phyloP scores from a whole-genome alignment of 208 protist species.

The Trypanosoma avium region DNA sequence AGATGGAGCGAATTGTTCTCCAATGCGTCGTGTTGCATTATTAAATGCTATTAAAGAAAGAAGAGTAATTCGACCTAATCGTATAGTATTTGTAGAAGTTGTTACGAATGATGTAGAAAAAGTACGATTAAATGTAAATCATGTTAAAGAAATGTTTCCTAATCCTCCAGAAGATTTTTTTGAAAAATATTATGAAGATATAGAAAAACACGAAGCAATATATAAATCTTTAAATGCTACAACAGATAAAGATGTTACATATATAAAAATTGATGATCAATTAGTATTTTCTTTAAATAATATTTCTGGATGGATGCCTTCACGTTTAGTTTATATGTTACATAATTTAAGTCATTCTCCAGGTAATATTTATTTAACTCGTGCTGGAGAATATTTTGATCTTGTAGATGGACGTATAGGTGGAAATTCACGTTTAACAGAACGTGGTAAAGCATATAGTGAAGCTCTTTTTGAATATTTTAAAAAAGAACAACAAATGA shows the following conservation, averaged over 20 bases:
- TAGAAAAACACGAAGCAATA: constrained; percentile 60
- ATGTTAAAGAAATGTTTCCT: constrained; percentile 49
- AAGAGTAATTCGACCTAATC: constrained; percentile 51
- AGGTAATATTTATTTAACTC: constrained; percentile 76
- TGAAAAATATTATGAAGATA: constrained; percentile 68
- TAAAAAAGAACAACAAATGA: constrained; percentile 38
- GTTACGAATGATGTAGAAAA: constrained; percentile 56
- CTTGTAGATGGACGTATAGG: constrained; percentile 72
- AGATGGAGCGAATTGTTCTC: constrained; percentile 70
- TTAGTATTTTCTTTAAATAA: constrained; percentile 79
- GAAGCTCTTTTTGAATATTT: constrained; percentile 73
- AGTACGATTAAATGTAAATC: constrained; percentile 62
- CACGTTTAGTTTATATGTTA: constrained; percentile 83
- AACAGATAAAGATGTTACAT: constrained; percentile 73
- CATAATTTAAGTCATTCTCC: constrained; percentile 82
- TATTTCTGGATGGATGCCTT: constrained; percentile 87
- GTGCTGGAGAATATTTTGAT: constrained; percentile 85
- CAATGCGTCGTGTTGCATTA: constrained; percentile 52
- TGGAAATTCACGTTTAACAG: constrained; percentile 82
- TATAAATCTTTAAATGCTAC: constrained; percentile 75
- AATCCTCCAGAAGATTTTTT: constrained; percentile 69
- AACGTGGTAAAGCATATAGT: constrained; percentile 72
- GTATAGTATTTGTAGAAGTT: constrained; percentile 85
- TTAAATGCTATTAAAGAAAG: constrained; percentile 69
- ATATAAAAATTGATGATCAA: constrained; percentile 82